phyloP scores from a whole-genome alignment of 495 filamentous ascomycete genomes.

The Cercophora sp. region DNA sequence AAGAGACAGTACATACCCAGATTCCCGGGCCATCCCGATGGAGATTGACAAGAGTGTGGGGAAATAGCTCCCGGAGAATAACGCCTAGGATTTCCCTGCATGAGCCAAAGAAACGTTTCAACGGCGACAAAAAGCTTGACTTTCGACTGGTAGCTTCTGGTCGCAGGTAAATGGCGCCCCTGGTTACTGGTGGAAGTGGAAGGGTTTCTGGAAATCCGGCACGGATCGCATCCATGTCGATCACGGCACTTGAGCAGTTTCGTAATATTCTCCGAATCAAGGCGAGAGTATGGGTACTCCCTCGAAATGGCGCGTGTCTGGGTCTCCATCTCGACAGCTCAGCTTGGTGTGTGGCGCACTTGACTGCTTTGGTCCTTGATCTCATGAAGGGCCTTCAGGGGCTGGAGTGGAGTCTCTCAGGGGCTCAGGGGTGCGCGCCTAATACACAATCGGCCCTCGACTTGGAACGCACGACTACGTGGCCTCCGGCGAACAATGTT shows the following conservation, averaged over 20 bases:
- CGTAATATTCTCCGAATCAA: too few species aligned
- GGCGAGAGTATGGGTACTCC: background rate
- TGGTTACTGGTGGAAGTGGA: background rate
- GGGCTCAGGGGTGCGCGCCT: too few species aligned
- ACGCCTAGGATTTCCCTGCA: background rate
- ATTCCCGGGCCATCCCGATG: conserved; percentile 1
- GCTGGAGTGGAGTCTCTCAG: too few species aligned
- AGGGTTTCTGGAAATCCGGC: background rate
- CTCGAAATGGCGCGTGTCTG: too few species aligned
- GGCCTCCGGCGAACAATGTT: too few species aligned
- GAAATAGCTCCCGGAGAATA: background rate
- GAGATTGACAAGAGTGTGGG: background rate
- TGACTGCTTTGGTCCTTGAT: too few species aligned
- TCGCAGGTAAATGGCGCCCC: background rate
- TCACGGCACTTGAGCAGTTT: background rate
- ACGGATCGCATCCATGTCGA: background rate
- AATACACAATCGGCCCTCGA: too few species aligned
- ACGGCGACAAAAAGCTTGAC: background rate
- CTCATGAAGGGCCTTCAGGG: too few species aligned
- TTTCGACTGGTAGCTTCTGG: background rate
- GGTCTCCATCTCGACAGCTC: too few species aligned
- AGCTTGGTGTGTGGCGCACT: too few species aligned
- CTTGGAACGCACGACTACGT: too few species aligned
- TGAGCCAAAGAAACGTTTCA: background rate
- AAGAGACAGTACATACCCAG: background rate